Percentiles rank a stretch among this genome's conserved stretches.
Conservation (phyloP, 768 basidiomycete species). For the Calocybe gangraenosa region DNA sequence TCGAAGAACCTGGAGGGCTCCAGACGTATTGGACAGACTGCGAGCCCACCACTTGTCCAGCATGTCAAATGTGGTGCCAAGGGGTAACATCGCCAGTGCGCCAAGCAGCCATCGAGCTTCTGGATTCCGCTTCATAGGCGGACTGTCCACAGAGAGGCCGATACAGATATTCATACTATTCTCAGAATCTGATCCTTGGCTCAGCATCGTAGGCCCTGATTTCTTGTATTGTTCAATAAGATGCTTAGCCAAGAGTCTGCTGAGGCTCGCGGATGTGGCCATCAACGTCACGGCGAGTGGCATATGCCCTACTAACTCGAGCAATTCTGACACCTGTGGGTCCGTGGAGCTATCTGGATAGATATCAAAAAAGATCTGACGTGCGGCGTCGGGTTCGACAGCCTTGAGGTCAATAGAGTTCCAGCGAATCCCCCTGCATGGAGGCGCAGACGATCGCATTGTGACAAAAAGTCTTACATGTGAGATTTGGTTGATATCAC, state of each 20-base stretch:
- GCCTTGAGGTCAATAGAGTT: conserved; percentile 8
- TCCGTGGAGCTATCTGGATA: conserved; percentile 16
- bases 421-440: conserved; percentile 24
- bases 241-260: too few relatives aligned
- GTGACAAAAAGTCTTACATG: background rate
- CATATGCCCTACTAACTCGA: conserved; percentile 22
- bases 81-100: too few relatives aligned
- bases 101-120: too few relatives aligned
- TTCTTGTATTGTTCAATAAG: conserved; percentile 3
- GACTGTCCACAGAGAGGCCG: conserved; percentile 6
- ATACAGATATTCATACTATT: conserved; percentile 11
- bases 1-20: too few relatives aligned
- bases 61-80: too few relatives aligned
- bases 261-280: too few relatives aligned
- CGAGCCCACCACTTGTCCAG: too few relatives aligned
- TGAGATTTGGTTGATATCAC: background rate
- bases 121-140: conserved; percentile 1
- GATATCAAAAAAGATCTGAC: conserved; percentile 18
- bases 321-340: conserved; percentile 18
- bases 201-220: conserved; percentile 3
- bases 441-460: conserved; percentile 7
- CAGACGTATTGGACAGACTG: background rate
- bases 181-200: conserved; percentile 5
- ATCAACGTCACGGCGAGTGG: too few relatives aligned
- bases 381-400: conserved; percentile 17